Evolutionary conservation across 805 yeast species (phyloP).

Genomic region (Yarrowia sp.): DNA sequence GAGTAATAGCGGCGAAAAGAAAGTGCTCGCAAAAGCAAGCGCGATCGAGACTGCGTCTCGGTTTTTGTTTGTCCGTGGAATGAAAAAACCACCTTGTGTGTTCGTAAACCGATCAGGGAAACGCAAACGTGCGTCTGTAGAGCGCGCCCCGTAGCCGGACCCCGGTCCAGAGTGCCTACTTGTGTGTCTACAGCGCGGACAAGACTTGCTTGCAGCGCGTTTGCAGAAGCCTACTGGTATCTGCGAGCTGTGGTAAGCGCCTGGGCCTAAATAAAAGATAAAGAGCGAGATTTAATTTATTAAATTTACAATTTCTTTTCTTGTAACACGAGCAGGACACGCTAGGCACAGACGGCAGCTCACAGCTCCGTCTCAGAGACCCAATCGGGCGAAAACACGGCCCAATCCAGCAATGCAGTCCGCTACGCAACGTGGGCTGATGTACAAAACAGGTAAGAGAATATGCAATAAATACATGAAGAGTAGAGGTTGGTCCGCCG

Average conservation of each 20-base stretch:
- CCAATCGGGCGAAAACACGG: neutral
- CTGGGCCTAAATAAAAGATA: no score
- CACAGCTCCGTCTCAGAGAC: neutral
- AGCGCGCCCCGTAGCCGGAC: no score
- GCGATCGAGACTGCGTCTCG: no score
- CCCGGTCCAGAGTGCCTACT: no score
- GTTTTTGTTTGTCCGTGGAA: neutral
- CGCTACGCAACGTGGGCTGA: slow-evolving; percentile 5
- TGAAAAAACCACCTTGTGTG: neutral
- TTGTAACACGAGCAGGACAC: neutral
- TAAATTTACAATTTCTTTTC: neutral
- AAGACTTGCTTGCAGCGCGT: neutral
- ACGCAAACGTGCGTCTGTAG: no score
- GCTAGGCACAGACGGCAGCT: neutral
- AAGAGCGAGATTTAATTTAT: no score
- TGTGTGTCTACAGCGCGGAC: no score
- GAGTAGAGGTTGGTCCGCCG: neutral
- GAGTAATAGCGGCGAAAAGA: no score
- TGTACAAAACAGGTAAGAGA: slow-evolving; percentile 4
- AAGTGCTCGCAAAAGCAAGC: no score
- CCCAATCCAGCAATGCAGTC: neutral
- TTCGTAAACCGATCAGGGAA: no score
- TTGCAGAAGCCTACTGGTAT: neutral
- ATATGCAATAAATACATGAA: slow-evolving; percentile 17
- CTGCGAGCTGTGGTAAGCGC: neutral